A percentile compares a stretch with the other conserved stretches of the same genome.
Evolutionary conservation across 2,329 filamentous ascomycete genomes (phyloP).

Genomic region (Scedosporium boydii): DNA sequence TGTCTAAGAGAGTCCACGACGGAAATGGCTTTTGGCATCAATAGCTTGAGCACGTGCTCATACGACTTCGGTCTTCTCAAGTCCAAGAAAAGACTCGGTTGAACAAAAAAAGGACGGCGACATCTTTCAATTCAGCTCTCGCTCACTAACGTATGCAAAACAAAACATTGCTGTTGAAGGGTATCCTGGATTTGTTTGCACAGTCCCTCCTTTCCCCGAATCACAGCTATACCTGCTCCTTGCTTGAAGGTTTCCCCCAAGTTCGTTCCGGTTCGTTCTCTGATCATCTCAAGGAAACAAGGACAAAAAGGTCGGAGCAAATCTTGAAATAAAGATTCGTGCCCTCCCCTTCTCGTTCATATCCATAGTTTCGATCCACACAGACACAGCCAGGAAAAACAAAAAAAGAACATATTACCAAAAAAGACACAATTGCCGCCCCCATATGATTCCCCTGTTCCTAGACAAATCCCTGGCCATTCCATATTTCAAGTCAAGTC

Average conservation of each 20-base stretch:
- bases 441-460: background rate
- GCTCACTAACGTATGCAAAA: background rate
- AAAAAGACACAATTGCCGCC: background rate
- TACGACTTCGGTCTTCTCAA: background rate
- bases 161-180: background rate
- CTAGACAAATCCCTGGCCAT: background rate
- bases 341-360: background rate
- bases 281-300: background rate
- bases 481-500: background rate
- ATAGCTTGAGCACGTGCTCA: background rate
- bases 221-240: too few relatives aligned
- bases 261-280: background rate
- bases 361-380: background rate
- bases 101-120: background rate
- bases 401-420: background rate
- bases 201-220: background rate
- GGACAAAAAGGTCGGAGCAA: background rate
- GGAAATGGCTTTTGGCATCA: too few relatives aligned
- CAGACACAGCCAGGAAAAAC: background rate
- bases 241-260: too few relatives aligned
- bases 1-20: too few relatives aligned
- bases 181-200: background rate
- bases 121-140: background rate
- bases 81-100: background rate
- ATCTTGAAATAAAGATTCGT: background rate